Evolutionary conservation across 352 stramenopile species (phyloP), one percentile per base, ranked within the genome.

Genomic region (Phytophthora fragariae): DNA sequence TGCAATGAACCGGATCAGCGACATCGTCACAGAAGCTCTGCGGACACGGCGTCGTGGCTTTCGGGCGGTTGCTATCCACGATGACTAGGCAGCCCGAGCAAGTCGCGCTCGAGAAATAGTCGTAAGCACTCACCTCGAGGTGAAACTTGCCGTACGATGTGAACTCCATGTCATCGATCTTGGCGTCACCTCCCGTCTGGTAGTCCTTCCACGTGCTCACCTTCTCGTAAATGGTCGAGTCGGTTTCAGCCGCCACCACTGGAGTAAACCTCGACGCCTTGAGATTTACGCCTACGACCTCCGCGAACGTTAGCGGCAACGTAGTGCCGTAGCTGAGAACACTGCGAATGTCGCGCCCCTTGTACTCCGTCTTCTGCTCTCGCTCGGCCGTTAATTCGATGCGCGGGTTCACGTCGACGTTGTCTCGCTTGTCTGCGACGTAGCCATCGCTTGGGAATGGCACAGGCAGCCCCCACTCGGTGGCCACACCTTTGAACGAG

Each of bases 391-490:
- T 64, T 10, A 81, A 6, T 7, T 68, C 67, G n/a, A 80, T 70
- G 10, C 64, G 70, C 55, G 73, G 62, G 10, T 76, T 39, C 10
- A 66, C 53, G 15, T 37, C 80, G 49, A 57, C 59, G 14, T 82
- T 89, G 9, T 60, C 65, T n/a, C 82, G 80, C 19, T 76, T 72
- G 62, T 91, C 77, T 0, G 80, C 71, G 17, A 85, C 80, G 75
- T 88, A 91, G 65, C 88, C 89, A 57, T 89, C 80, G 0, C 54
- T 83, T 31, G 85, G 82, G 67, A 92, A 89, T 1, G 86, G 82
- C 33, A 81, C 83, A 0, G 79, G 74, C 3, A 92, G 37, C 0
- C 59, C 54, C 75, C 78, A 90, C 0, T 81, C 69, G 0, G 72
- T 79, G 1, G 75, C 78, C 15, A 88, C 73, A 24, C 75, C 62